Percentiles rank a stretch among this genome's conserved stretches.
Evolutionary conservation across 805 yeast genomes (phyloP).

Genomic region (Alloascoidea africana): DNA sequence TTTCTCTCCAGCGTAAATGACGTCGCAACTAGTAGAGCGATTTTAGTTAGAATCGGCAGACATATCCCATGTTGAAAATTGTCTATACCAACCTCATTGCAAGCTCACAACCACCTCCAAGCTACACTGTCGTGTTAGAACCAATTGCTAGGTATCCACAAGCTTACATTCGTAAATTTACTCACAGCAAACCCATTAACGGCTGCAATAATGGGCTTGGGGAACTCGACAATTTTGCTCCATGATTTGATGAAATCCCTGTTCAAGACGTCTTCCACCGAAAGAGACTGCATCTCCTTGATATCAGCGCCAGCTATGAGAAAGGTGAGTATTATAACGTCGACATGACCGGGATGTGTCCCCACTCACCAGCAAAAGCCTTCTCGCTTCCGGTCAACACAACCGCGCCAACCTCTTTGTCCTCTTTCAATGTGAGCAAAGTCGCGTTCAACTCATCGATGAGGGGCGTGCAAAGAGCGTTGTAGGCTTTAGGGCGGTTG

Average conservation of each 20-base stretch:
- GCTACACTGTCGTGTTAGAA: conserved; percentile 8
- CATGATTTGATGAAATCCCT: conserved; percentile 23
- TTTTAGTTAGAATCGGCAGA: no score
- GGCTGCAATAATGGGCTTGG: conserved; percentile 37
- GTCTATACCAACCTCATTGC: conserved; percentile 33
- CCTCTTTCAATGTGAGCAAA: conserved; percentile 20
- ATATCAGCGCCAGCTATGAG: conserved; percentile 35
- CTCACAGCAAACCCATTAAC: conserved; percentile 32
- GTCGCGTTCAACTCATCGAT: conserved; percentile 23
- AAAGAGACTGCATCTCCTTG: conserved; percentile 28
- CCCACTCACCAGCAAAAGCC: conserved; percentile 26
- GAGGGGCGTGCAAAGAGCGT: conserved; percentile 23
- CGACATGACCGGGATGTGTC: background rate
- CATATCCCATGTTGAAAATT: no score
- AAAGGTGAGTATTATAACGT: no score
- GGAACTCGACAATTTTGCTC: conserved; percentile 21
- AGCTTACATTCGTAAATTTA: conserved; percentile 2
- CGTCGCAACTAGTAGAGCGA: no score
- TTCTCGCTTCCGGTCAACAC: conserved; percentile 29
- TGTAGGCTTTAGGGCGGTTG: conserved; percentile 30
- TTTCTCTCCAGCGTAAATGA: conserved; percentile 31
- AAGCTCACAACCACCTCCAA: conserved; percentile 42
- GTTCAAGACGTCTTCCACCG: conserved; percentile 20
- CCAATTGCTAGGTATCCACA: no score
- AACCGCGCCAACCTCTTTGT: conserved; percentile 25